These are phyloP conservation scores for Aphanomyces euteiches DNA, from an alignment of 352 stramenopile genomes.

Conservation along the genomic window DNA sequence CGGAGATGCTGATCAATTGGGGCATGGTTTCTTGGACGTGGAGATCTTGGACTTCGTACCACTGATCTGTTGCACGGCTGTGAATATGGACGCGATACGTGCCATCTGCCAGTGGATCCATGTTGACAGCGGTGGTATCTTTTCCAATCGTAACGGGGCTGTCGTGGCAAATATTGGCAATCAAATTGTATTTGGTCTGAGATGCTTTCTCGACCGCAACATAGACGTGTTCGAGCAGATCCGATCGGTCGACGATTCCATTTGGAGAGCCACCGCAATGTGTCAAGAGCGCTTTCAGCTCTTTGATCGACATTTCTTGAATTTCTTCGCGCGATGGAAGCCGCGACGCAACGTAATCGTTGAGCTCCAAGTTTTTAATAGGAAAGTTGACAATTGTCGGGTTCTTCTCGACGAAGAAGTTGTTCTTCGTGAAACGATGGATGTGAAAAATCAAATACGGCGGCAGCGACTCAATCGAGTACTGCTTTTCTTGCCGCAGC, in stretches of 20 bases:
- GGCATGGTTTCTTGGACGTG: slow-evolving; percentile 97
- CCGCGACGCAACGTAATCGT: slow-evolving; percentile 73
- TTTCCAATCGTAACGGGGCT: slow-evolving; percentile 89
- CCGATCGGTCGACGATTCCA: slow-evolving; percentile 54
- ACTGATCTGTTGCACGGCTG: slow-evolving; percentile 92
- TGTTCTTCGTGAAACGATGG: slow-evolving; percentile 96
- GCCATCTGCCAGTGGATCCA: slow-evolving; percentile 93
- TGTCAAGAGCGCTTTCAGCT: slow-evolving; percentile 56
- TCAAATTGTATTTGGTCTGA: slow-evolving; percentile 93
- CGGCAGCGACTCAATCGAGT: slow-evolving; percentile 90
- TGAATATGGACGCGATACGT: slow-evolving; percentile 96
- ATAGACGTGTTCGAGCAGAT: slow-evolving; percentile 63
- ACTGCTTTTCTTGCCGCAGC: slow-evolving; percentile 87
- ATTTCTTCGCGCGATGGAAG: slow-evolving; percentile 27
- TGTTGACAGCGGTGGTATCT: slow-evolving; percentile 75
- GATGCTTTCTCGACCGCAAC: slow-evolving; percentile 42
- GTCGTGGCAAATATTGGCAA: slow-evolving; percentile 97
- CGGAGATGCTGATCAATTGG: slow-evolving; percentile 96
- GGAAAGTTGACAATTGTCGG: slow-evolving; percentile 99
- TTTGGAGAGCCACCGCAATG: slow-evolving; percentile 51
- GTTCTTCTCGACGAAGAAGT: slow-evolving; percentile 99
- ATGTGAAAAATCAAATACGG: slow-evolving; percentile 97
- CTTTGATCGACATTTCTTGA: slow-evolving; percentile 48
- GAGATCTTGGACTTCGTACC: slow-evolving; percentile 99
- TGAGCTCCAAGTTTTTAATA: slow-evolving; percentile 98